phyloP scores from a whole-genome alignment of 495 filamentous ascomycete genomes.

The Zalerion maritima region DNA sequence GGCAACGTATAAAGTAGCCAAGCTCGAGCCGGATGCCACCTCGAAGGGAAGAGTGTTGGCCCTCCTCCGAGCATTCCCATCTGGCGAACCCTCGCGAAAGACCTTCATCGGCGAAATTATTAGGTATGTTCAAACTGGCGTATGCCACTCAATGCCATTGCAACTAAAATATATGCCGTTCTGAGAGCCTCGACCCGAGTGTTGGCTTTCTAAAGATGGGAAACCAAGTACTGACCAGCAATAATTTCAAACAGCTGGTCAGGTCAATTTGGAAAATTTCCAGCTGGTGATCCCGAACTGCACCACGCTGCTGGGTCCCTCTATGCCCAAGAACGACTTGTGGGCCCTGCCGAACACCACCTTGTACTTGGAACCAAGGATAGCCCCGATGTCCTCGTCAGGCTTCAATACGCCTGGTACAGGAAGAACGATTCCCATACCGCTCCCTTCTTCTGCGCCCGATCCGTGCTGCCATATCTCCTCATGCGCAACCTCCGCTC shows the following conservation, averaged over 20 bases:
- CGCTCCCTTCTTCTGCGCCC: constrained; percentile 75
- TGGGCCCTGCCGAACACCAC: constrained; percentile 87
- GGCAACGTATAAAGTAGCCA: constrained; percentile 76
- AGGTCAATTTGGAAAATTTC: constrained; percentile 65
- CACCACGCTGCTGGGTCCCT: constrained; percentile 85
- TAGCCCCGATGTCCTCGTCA: constrained; percentile 62
- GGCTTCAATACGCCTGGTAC: constrained; percentile 90
- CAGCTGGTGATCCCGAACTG: constrained; percentile 85
- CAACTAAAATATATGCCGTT: too few species aligned
- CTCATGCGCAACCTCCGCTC: constrained; percentile 79
- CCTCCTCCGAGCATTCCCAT: constrained; percentile 63
- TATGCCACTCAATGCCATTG: too few species aligned
- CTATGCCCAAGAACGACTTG: constrained; percentile 78
- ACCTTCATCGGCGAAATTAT: constrained; percentile 81
- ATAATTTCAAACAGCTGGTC: constrained; percentile 50
- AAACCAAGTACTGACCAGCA: constrained; percentile 1
- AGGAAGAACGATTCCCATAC: constrained; percentile 74
- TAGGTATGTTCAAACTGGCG: constrained; percentile 43
- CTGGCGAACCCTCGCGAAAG: constrained; percentile 79
- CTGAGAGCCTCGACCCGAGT: too few species aligned
- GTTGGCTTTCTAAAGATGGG: too few species aligned
- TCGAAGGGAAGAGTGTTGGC: constrained; percentile 43
- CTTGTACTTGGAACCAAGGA: constrained; percentile 80
- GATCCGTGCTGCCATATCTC: constrained; percentile 85
- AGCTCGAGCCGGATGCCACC: constrained; percentile 51